Evolutionary conservation across 2,329 filamentous ascomycete species (phyloP).

Genomic region (Dryadomyces sulphureus): DNA sequence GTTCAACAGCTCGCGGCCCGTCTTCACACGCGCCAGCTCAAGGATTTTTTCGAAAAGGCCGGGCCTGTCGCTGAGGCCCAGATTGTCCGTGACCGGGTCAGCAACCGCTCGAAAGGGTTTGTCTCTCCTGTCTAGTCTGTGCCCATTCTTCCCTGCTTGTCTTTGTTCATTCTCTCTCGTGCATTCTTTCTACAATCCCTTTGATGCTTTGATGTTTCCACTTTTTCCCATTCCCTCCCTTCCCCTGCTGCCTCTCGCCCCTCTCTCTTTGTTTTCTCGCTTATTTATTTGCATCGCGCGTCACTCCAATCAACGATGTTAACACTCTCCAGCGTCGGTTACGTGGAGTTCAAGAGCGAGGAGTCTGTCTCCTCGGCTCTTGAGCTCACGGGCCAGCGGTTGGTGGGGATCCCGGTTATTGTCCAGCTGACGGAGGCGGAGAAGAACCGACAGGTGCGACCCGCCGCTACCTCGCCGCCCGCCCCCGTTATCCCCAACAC

Average conservation of each 20-base stretch:
- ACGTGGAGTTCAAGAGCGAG: conserved; percentile 97
- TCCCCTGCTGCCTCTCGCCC: neutral
- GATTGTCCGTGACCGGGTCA: conserved; percentile 96
- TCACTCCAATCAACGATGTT: neutral
- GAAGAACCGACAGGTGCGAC: conserved; percentile 94
- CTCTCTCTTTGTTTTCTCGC: no score
- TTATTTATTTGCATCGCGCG: no score
- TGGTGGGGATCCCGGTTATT: conserved; percentile 97
- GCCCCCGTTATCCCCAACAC: conserved; percentile 38
- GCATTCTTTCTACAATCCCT: neutral
- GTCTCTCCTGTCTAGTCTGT: conserved; percentile 16
- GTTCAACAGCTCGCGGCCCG: conserved; percentile 95
- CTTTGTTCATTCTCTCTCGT: neutral
- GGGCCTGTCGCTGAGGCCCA: conserved; percentile 93
- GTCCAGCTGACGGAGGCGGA: conserved; percentile 97
- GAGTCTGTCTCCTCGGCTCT: conserved; percentile 86
- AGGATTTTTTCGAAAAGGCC: conserved; percentile 89
- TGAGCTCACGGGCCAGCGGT: conserved; percentile 95
- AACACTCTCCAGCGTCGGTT: conserved; percentile 60
- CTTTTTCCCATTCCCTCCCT: conserved; percentile 13
- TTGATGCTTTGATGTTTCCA: neutral
- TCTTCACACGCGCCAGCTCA: conserved; percentile 80
- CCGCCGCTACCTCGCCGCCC: conserved; percentile 40
- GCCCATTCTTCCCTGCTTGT: neutral
- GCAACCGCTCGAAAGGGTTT: conserved; percentile 93